Base-by-base conservation (phyloP, 2,329 filamentous ascomycete genomes). In the Phaeosphaeria sp. region DNA sequence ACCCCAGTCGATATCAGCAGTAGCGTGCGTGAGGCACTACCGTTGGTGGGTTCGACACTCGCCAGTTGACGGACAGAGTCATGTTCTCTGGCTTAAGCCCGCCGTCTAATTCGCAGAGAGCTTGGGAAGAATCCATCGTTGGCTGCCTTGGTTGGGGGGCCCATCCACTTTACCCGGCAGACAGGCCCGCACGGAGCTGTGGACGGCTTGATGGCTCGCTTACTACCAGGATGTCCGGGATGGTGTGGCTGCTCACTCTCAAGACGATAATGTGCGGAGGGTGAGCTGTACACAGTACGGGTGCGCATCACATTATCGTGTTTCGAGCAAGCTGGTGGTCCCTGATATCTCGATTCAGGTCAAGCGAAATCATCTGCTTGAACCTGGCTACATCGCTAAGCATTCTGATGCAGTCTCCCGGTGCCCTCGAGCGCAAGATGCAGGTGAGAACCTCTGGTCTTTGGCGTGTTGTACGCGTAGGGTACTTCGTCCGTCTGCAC, bases 111-210 rank as follows among this genome's bases (percentile, higher is more conserved):
- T 69, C 65, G 68, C 43, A 66, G 59, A 52, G 24, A 11, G 24
- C 25, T 27, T 22, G 43, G 36, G 43, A 44, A 56, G 36, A 55
- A 52, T 57, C 55, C 57, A 48, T 42, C 56, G 56, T 49, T 50
- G 58, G 52, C 52, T 65, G 62, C 56, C 52, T 59, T 50, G 46
- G 44, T 64, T 64, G 55, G 57, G 50, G 52, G 59, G 27, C 30
- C 51, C 55, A 51, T 56, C 59, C 60, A 63, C 57, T 71, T 74
- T 74, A 74, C 65, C 69, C 71, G 71, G 71, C 54, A 64, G 55
- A 57, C 55, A 71, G 66, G 66, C 40, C 69, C 67, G 68, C 69
- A 68, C 65, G 59, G 67, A 59, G 57, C 67, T 58, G 52, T 53
- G 44, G 43, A 49, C 57, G 59, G 61, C 58, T 59, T 59, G 53